phyloP scores from a whole-genome alignment of 2,329 filamentous ascomycete genomes.

The Fonsecaea erecta region DNA sequence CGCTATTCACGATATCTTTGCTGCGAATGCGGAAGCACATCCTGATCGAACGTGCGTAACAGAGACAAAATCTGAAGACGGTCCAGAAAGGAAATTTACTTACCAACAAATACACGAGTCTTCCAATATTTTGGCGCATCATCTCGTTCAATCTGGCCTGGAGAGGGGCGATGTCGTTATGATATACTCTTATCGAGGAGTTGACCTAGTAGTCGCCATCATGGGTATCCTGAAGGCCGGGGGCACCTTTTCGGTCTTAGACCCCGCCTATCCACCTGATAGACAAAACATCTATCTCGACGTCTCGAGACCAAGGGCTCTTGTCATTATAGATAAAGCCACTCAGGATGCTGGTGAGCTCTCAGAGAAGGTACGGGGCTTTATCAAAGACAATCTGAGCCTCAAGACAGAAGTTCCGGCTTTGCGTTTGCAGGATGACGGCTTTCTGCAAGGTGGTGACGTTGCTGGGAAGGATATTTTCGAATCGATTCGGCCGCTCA shows the following conservation, averaged over 20 bases:
- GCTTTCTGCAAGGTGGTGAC: conserved; percentile 70
- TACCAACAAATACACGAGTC: conserved; percentile 87
- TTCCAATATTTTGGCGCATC: conserved; percentile 77
- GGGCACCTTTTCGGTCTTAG: conserved; percentile 67
- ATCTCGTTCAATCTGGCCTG: conserved; percentile 74
- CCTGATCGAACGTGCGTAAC: conserved; percentile 72
- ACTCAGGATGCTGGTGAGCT: conserved; percentile 69
- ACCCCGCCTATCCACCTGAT: conserved; percentile 80
- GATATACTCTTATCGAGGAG: conserved; percentile 83
- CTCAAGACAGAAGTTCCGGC: conserved; percentile 76
- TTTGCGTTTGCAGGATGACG: conserved; percentile 72
- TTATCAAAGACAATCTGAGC: conserved; percentile 72
- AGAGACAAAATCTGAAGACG: conserved; percentile 60
- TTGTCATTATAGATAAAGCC: conserved; percentile 75
- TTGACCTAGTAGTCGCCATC: conserved; percentile 75
- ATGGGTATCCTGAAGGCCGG: conserved; percentile 73
- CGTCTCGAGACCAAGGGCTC: conserved; percentile 72
- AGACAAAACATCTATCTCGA: conserved; percentile 83
- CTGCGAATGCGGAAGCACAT: conserved; percentile 62
- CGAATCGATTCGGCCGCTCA: conserved; percentile 56
- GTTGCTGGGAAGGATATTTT: conserved; percentile 71
- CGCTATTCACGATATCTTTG: conserved; percentile 52
- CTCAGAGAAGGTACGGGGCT: conserved; percentile 64
- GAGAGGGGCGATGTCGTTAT: conserved; percentile 86
- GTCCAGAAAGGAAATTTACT: conserved; percentile 70